Evolutionary conservation across 2,329 filamentous ascomycete species (phyloP).

Genomic region (Acephala macrosclerotiorum): DNA sequence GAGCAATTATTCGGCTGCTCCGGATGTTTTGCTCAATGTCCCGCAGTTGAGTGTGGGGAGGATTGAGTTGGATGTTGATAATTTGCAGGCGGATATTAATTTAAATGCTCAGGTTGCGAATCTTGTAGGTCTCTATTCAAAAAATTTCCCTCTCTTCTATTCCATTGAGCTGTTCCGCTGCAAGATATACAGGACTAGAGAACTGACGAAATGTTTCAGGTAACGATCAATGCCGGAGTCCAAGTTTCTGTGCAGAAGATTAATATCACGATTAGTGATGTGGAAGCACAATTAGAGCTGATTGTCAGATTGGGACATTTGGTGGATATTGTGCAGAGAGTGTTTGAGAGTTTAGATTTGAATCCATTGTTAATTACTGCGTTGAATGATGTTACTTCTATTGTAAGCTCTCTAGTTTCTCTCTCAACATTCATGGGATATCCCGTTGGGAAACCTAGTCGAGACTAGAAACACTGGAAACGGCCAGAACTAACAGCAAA

Average conservation of each 20-base stretch:
- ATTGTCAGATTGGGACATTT: slow-evolving; percentile 66
- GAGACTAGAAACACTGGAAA: not conserved
- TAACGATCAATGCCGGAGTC: slow-evolving; percentile 58
- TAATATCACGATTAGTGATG: slow-evolving; percentile 68
- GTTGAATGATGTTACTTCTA: slow-evolving; percentile 59
- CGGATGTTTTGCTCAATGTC: slow-evolving; percentile 65
- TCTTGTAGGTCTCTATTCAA: too few relatives aligned
- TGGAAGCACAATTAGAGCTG: slow-evolving; percentile 64
- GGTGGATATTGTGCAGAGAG: slow-evolving; percentile 67
- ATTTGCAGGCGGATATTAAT: slow-evolving; percentile 65
- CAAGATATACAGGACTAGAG: too few relatives aligned
- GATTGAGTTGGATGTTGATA: slow-evolving; percentile 67
- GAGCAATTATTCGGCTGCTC: slow-evolving; percentile 46
- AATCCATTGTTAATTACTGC: slow-evolving; percentile 66
- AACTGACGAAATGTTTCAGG: too few relatives aligned
- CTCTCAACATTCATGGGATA: too few relatives aligned
- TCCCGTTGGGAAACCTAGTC: too few relatives aligned
- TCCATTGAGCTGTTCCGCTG: too few relatives aligned
- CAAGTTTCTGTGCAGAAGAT: slow-evolving; percentile 55
- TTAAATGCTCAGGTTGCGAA: slow-evolving; percentile 65
- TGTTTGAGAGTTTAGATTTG: slow-evolving; percentile 64
- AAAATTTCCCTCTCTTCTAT: too few relatives aligned
- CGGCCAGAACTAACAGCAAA: not conserved
- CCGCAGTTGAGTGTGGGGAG: slow-evolving; percentile 64
- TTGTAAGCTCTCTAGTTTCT: too few relatives aligned